These are phyloP conservation scores for Kalanchoe fedtschenkoi DNA, from an alignment of 164 flowering plant species.

Conservation along the genomic window DNA sequence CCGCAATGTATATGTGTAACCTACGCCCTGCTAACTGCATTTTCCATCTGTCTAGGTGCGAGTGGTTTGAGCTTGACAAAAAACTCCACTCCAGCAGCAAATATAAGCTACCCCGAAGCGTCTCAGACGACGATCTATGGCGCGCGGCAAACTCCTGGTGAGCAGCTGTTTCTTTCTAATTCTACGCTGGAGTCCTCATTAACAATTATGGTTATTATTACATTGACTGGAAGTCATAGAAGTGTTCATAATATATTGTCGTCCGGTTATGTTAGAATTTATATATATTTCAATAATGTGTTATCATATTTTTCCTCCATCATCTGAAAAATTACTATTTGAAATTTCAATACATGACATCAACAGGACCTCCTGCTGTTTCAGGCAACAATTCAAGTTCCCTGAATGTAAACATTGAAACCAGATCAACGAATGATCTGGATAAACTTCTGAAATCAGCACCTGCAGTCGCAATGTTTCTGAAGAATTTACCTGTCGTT, in stretches of 20 bases:
- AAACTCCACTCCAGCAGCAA: conserved; percentile 31
- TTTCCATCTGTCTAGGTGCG: too few species aligned
- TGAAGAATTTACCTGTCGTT: conserved; percentile 58
- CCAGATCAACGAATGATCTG: conserved; percentile 30
- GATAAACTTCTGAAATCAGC: conserved; percentile 59
- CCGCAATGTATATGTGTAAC: too few species aligned
- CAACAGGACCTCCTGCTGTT: conserved; percentile 35
- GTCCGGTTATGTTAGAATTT: too few species aligned
- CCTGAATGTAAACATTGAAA: conserved; percentile 16
- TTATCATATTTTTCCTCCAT: too few species aligned
- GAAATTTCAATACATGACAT: too few species aligned
- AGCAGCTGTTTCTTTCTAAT: neutral
- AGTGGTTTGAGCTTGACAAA: conserved; percentile 23
- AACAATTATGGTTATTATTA: too few species aligned
- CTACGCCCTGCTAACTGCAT: too few species aligned
- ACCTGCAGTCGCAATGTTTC: conserved; percentile 63
- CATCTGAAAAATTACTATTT: too few species aligned
- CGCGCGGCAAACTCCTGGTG: conserved; percentile 71
- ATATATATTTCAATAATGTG: too few species aligned
- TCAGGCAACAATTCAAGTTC: conserved; percentile 28
- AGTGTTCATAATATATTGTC: too few species aligned
- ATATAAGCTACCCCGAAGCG: conserved; percentile 59
- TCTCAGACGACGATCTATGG: conserved; percentile 65
- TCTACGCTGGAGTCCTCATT: neutral
- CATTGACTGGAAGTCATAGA: too few species aligned